These are phyloP conservation scores for Eucalyptus pumila DNA, from an alignment of 345 rosid genomes.

Conservation along the genomic window DNA sequence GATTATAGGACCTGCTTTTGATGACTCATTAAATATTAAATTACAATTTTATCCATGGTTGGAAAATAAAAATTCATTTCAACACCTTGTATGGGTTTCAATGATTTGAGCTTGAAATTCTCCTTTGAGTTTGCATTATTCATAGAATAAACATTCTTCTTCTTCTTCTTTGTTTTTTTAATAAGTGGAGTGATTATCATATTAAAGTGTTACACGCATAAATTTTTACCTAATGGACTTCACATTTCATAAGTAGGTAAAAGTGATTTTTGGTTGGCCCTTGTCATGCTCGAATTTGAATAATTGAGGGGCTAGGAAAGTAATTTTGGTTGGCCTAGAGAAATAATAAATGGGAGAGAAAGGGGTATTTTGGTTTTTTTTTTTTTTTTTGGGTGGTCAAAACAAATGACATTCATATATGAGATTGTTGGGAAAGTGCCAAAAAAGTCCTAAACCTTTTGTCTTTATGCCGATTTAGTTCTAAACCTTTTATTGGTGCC, in stretches of 20 bases:
- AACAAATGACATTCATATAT: no score
- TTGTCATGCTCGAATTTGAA: background rate
- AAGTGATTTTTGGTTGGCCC: background rate
- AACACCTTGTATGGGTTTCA: background rate
- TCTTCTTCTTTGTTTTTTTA: no score
- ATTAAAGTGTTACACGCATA: background rate
- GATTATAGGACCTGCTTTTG: background rate
- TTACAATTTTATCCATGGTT: background rate
- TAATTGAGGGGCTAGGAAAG: background rate
- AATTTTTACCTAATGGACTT: background rate
- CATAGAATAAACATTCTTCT: background rate
- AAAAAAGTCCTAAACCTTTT: no score
- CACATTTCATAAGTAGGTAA: background rate
- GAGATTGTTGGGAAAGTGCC: no score
- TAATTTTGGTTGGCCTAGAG: background rate
- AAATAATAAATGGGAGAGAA: no score
- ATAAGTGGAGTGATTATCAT: background rate
- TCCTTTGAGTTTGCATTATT: background rate
- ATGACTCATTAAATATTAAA: no score
- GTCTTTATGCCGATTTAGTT: no score
- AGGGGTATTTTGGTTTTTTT: no score
- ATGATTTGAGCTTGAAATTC: background rate
- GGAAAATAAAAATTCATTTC: background rate
- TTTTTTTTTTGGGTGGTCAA: no score
- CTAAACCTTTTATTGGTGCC: no score